Conservation (phyloP, 192 early-diverging fungal genomes). For the Coemansia sp. region DNA sequence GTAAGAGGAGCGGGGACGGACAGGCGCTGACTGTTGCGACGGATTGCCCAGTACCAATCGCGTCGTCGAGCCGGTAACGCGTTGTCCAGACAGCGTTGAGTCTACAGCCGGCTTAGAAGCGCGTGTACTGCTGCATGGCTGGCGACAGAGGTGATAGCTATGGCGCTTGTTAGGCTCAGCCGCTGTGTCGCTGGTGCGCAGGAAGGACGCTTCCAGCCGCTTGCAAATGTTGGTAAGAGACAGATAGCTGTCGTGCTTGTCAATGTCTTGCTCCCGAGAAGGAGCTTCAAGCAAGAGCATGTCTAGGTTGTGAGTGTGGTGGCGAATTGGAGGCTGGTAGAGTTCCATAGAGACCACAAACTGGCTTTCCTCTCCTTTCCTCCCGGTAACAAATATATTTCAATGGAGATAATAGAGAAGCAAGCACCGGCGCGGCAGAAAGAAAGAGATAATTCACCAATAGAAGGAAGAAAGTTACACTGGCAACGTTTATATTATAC, state of each 20-base stretch:
- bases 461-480: not conserved
- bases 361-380: not conserved
- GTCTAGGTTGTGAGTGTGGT: not conserved
- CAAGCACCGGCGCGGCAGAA: not conserved
- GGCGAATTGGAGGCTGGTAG: not conserved
- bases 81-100: not conserved
- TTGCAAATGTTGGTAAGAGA: not conserved
- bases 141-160: not conserved
- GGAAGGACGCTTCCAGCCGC: not conserved
- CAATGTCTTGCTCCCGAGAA: not conserved
- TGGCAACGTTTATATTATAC: not conserved
- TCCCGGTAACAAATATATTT: too few relatives aligned
- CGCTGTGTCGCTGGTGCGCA: not conserved
- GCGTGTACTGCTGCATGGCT: too few relatives aligned
- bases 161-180: not conserved
- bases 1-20: not conserved
- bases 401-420: too few relatives aligned
- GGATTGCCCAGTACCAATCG: not conserved
- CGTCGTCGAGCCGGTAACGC: not conserved
- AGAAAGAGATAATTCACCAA: not conserved
- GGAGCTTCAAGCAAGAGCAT: slow-evolving; percentile 9
- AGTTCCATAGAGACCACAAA: too few relatives aligned
- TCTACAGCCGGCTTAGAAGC: not conserved
- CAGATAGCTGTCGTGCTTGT: not conserved
- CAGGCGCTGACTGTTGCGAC: not conserved